phyloP scores from a whole-genome alignment of 306 rosid genomes.

The Castanea mollissima region DNA sequence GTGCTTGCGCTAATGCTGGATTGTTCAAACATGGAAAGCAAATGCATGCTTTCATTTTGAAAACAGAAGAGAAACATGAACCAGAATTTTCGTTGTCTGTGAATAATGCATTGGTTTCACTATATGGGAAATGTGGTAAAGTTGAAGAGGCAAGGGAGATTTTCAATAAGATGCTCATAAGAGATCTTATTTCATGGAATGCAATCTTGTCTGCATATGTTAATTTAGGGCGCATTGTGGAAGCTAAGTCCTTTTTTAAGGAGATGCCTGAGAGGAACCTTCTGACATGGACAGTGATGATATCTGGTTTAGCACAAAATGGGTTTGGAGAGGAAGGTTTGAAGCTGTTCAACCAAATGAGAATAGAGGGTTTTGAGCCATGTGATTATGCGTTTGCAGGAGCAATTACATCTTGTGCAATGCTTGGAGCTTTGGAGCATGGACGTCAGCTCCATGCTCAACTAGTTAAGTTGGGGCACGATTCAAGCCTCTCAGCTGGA shows the following conservation, averaged over 20 bases:
- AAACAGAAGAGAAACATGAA: constrained; percentile 1
- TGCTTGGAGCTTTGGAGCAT: constrained; percentile 48
- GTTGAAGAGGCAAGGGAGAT: constrained; percentile 32
- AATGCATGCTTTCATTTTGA: constrained; percentile 44
- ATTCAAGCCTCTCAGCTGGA: constrained; percentile 45
- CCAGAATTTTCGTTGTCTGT: too few species aligned
- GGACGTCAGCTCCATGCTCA: constrained; percentile 51
- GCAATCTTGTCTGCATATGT: constrained; percentile 48
- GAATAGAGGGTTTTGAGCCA: constrained; percentile 44
- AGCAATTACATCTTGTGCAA: constrained; percentile 43
- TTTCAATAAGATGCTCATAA: constrained; percentile 32
- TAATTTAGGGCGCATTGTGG: constrained; percentile 35
- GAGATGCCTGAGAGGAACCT: constrained; percentile 45
- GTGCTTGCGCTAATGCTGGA: constrained; percentile 42
- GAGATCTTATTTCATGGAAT: constrained; percentile 50
- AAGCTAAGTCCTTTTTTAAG: constrained; percentile 40
- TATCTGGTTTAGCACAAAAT: constrained; percentile 49
- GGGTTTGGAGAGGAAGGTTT: constrained; percentile 52
- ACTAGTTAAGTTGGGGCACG: constrained; percentile 36
- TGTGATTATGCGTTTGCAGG: constrained; percentile 62
- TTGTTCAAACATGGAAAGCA: constrained; percentile 35
- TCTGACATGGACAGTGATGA: constrained; percentile 53
- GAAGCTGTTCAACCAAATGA: constrained; percentile 49
- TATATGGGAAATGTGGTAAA: constrained; percentile 25
- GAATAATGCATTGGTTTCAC: too few species aligned